Base-by-base conservation (phyloP, 305 asterid species). In the Andrographis paniculata region DNA sequence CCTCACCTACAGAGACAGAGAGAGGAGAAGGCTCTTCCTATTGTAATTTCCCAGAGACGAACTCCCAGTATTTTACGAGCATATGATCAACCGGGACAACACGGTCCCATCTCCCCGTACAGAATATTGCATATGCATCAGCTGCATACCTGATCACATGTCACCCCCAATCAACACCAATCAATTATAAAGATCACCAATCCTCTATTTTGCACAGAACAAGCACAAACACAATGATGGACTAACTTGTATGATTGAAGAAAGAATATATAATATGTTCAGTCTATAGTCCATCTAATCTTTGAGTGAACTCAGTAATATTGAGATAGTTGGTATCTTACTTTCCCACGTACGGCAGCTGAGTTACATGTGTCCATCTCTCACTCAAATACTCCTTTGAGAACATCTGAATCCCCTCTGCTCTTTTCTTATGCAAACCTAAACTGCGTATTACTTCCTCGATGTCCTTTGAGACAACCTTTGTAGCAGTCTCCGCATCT, bases 91-190 rank as follows among this genome's bases (percentile, higher is more conserved):
- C 14, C 11, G 97, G 94, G 40, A 13, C 55, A 23, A 87, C 79
- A 1, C 68, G 66, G 20, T 75, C 67, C 92, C 97, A 84, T 55
- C 64, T 77, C 31, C 94, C 97, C 0, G 80, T 77, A 59, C 80
- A 78, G 58, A 87, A 81, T 64, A 84, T 84, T 42, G 94, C 97
- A 66, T 81, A 81, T 17, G 94, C 97, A 73, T 87, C 97, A 23
- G 95, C 95, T 17, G 94, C 95, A 73, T 87, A 84, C 71, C 87
- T 85, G 73, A 33, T 2, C n/a, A 33, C 39, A 4, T 12, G 13
- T 11, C 39, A 33, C 48, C 17, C 6, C 16, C 33, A 27, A 27
- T 6, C n/a, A n/a, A n/a, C n/a, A n/a, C n/a, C n/a, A n/a, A n/a
- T n/a, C n/a, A n/a, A n/a, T n/a, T n/a, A n/a, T n/a, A n/a, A n/a